phyloP scores from a whole-genome alignment of 805 yeast species.

The Trichomonascus vanleenenianus region DNA sequence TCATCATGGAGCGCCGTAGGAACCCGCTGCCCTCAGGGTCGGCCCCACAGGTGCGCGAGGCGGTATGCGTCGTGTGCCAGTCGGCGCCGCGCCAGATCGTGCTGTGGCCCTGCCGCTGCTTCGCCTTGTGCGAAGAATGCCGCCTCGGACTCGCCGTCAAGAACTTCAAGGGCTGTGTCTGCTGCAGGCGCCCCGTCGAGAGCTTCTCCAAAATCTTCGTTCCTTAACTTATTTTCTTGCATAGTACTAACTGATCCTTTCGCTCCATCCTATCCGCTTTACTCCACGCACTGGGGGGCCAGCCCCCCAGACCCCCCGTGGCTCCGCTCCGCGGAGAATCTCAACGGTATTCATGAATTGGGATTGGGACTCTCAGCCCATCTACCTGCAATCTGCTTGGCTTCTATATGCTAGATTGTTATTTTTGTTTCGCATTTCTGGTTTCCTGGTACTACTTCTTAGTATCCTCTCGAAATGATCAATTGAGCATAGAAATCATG shows the following conservation, averaged over 20 bases:
- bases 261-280: no score
- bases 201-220: slow-evolving; percentile 54
- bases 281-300: neutral
- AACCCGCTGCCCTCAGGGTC: neutral
- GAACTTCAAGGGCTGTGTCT: slow-evolving; percentile 72
- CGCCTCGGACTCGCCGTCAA: slow-evolving; percentile 64
- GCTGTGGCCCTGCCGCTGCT: slow-evolving; percentile 90
- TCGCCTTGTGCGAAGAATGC: slow-evolving; percentile 82
- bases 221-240: slow-evolving; percentile 42
- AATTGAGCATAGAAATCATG: no score
- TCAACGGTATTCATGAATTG: no score
- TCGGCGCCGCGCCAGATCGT: slow-evolving; percentile 64
- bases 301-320: neutral
- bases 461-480: no score
- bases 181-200: slow-evolving; percentile 70
- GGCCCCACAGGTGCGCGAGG: slow-evolving; percentile 24
- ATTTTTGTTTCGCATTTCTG: no score
- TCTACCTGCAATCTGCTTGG: no score
- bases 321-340: no score
- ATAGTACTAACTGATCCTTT: neutral
- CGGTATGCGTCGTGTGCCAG: slow-evolving; percentile 74
- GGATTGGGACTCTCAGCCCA: no score
- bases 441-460: no score
- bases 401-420: no score
- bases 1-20: slow-evolving; percentile 4